Evolutionary conservation across 2,329 filamentous ascomycete species (phyloP).

Genomic region (Gaeumannomyces sp.): DNA sequence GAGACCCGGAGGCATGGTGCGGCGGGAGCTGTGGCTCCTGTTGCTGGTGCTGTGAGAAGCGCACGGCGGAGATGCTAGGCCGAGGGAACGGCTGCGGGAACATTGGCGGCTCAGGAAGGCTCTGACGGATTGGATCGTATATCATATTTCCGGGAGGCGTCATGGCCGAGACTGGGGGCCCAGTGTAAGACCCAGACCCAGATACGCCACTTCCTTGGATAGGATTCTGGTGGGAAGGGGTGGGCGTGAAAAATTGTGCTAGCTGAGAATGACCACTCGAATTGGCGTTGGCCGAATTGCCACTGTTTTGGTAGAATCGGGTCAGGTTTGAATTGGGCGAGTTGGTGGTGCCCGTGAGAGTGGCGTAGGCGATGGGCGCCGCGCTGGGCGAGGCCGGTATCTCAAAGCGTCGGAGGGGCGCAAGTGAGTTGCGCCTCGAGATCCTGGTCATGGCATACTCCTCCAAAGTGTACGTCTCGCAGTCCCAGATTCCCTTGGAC

Average conservation of each 20-base stretch:
- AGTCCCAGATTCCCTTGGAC: conserved; percentile 79
- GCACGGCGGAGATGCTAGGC: conserved; percentile 40
- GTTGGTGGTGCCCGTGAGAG: conserved; percentile 76
- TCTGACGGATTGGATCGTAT: conserved; percentile 54
- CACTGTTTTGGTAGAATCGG: conserved; percentile 64
- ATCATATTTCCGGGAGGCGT: conserved; percentile 53
- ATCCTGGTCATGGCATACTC: conserved; percentile 69
- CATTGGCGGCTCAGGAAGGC: conserved; percentile 43
- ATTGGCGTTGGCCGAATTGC: conserved; percentile 17
- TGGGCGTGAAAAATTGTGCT: not conserved
- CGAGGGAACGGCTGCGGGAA: conserved; percentile 45
- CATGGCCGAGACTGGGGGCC: conserved; percentile 28
- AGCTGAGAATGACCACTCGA: not conserved
- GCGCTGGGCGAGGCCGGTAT: conserved; percentile 43
- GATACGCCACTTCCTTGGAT: not conserved
- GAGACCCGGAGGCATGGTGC: conserved; percentile 12
- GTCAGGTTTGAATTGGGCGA: conserved; percentile 79
- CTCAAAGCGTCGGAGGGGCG: conserved; percentile 36
- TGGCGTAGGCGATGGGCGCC: conserved; percentile 67
- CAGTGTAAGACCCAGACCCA: not conserved
- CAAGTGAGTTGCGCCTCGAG: conserved; percentile 37
- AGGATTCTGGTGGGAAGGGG: not conserved
- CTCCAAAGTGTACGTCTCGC: conserved; percentile 59
- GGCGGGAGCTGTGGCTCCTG: not conserved
- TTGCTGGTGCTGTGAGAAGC: conserved; percentile 33